Evolutionary conservation across 1,284 basidiomycete genomes (phyloP).

Genomic region (Rhodotorula sp.): DNA sequence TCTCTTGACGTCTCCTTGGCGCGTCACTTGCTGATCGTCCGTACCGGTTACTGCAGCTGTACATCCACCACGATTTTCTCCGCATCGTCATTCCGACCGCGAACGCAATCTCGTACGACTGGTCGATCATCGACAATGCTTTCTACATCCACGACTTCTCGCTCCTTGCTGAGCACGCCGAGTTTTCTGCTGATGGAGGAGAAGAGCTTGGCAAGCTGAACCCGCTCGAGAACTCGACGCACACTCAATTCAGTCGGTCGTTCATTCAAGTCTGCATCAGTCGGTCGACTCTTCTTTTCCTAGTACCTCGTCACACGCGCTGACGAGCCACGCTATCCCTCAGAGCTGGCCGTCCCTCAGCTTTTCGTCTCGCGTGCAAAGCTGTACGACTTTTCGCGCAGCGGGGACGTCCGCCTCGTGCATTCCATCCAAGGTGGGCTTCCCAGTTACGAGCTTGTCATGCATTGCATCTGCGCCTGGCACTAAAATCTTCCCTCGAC

Average conservation of each 20-base stretch:
- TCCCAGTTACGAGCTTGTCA: not conserved
- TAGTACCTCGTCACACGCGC: not conserved
- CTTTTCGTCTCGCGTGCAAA: conserved; percentile 1
- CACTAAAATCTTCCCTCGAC: no score
- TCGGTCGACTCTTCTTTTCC: not conserved
- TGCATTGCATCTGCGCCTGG: not conserved
- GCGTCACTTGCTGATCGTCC: not conserved
- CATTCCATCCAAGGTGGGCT: conserved; percentile 26
- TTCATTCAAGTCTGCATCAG: conserved; percentile 19
- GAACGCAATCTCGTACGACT: conserved; percentile 35
- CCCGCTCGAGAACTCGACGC: conserved; percentile 30
- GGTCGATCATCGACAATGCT: conserved; percentile 35
- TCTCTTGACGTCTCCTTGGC: not conserved
- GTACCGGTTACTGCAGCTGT: conserved; percentile 8
- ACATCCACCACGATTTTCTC: conserved; percentile 21
- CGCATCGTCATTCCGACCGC: conserved; percentile 38
- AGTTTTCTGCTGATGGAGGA: no score
- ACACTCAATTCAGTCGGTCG: conserved; percentile 24
- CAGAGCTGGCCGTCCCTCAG: conserved; percentile 20
- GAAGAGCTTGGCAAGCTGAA: not conserved
- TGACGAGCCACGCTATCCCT: no score
- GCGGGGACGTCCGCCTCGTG: conserved; percentile 22
- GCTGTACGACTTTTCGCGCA: conserved; percentile 27
- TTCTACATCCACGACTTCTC: conserved; percentile 41
- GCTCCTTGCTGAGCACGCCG: not conserved